phyloP scores from a whole-genome alignment of 805 yeast species.

The Deakozyma indianensis region DNA sequence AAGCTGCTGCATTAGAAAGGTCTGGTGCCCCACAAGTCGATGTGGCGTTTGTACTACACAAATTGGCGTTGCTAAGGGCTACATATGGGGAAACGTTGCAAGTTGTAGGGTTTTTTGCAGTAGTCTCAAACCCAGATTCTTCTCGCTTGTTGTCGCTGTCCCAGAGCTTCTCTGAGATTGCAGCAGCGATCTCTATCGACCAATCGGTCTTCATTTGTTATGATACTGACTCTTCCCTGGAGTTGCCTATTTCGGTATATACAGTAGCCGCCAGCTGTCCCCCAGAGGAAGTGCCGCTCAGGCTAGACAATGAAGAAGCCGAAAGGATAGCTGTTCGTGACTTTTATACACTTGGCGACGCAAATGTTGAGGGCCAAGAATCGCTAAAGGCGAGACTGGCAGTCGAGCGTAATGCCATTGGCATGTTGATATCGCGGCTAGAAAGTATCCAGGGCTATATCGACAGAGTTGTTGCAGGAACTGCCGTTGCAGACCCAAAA shows the following conservation, averaged over 20 bases:
- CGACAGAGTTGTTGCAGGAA: not conserved
- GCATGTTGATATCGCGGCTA: not conserved
- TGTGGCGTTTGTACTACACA: not conserved
- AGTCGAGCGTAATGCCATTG: not conserved
- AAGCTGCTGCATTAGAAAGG: not conserved
- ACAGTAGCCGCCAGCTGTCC: not conserved
- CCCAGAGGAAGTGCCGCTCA: not conserved
- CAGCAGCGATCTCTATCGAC: not conserved
- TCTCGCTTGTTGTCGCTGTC: not conserved
- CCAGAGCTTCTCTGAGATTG: not conserved
- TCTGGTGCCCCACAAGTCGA: not conserved
- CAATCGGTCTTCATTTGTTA: not conserved
- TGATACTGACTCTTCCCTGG: not conserved
- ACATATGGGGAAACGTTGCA: not conserved
- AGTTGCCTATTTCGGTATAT: not conserved
- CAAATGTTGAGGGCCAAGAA: not conserved
- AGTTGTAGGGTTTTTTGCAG: not conserved
- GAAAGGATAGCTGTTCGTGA: not conserved
- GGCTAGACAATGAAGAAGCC: not conserved
- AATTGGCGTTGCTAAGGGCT: not conserved
- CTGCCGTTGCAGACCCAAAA: not conserved
- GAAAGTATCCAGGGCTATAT: not conserved
- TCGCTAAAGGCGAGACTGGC: not conserved
- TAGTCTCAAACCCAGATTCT: not conserved
- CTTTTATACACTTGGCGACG: not conserved